A percentile compares a stretch with the other conserved stretches of the same genome.
Conservation (phyloP, 2,329 filamentous ascomycete genomes). For the Aureobasidium sp. region DNA sequence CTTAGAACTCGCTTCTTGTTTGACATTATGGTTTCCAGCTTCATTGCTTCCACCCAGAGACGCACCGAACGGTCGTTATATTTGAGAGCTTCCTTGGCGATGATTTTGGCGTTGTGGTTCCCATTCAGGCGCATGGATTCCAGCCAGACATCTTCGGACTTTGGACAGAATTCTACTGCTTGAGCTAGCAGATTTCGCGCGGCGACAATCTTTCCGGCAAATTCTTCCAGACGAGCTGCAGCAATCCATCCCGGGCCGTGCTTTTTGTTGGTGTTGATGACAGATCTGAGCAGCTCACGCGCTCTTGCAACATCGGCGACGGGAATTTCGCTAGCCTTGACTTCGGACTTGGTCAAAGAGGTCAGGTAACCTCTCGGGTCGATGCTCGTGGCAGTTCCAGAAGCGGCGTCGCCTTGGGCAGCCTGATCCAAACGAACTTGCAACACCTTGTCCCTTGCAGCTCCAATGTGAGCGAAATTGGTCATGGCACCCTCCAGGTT, state of each 20-base stretch:
- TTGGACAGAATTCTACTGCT: conserved; percentile 84
- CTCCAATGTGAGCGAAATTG: conserved; percentile 95
- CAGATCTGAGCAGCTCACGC: conserved; percentile 83
- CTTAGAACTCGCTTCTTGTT: conserved; percentile 90
- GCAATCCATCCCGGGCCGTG: conserved; percentile 96
- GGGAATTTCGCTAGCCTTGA: conserved; percentile 70
- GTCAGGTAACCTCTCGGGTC: conserved; percentile 96
- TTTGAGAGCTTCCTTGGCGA: conserved; percentile 87
- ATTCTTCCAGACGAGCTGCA: conserved; percentile 81
- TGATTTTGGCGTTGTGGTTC: conserved; percentile 86
- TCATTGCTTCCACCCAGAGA: conserved; percentile 93
- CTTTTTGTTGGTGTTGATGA: conserved; percentile 92
- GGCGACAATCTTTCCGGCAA: conserved; percentile 83
- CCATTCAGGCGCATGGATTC: conserved; percentile 94
- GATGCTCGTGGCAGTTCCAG: conserved; percentile 80
- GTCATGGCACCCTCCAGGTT: conserved; percentile 78
- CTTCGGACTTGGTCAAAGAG: conserved; percentile 72
- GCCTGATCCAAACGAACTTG: conserved; percentile 91
- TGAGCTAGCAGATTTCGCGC: conserved; percentile 81
- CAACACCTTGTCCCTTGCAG: conserved; percentile 89
- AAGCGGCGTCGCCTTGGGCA: conserved; percentile 61
- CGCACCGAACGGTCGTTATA: conserved; percentile 81
- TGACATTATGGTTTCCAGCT: conserved; percentile 70
- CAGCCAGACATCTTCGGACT: conserved; percentile 91
- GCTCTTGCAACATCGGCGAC: conserved; percentile 95